A percentile compares a stretch with the other conserved stretches of the same genome.
Conservation (phyloP, 2,329 filamentous ascomycete genomes). For the Aspergillus neotritici region DNA sequence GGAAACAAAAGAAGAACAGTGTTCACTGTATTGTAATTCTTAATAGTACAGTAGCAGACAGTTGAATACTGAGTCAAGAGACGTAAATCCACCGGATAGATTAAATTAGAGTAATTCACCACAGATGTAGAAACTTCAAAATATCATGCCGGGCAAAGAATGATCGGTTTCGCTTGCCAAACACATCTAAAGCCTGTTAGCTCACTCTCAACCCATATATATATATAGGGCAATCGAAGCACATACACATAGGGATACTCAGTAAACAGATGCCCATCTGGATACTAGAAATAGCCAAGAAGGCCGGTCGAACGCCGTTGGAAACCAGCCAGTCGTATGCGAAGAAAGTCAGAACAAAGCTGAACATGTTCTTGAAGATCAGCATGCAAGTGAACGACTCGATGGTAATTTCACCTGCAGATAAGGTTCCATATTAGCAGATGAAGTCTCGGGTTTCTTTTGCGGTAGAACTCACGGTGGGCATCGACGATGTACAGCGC, state of each 20-base stretch:
- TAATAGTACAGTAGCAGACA: no score
- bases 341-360: constrained; percentile 75
- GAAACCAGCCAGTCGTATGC: constrained; percentile 76
- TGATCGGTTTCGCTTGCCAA: constrained; percentile 69
- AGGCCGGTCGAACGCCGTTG: constrained; percentile 52
- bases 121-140: constrained; percentile 44
- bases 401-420: constrained; percentile 66
- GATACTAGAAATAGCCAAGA: constrained; percentile 67
- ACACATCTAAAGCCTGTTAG: constrained; percentile 54
- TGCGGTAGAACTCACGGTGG: constrained; percentile 58
- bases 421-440: no score
- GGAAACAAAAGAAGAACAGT: no score
- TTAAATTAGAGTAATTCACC: constrained; percentile 11
- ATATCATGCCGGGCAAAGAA: constrained; percentile 73
- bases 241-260: constrained; percentile 73
- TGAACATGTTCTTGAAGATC: constrained; percentile 93
- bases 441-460: no score
- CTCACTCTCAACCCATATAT: background rate
- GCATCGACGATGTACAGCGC: constrained; percentile 90
- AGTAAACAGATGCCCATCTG: constrained; percentile 71
- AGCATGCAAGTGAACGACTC: constrained; percentile 86
- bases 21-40: no score
- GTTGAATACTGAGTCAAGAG: no score
- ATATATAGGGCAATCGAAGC: background rate
- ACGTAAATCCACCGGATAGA: no score